Percentiles rank a stretch among this genome's conserved stretches.
Conservation (phyloP, 805 yeast genomes). For the Cyberlindnera mycetangii region DNA sequence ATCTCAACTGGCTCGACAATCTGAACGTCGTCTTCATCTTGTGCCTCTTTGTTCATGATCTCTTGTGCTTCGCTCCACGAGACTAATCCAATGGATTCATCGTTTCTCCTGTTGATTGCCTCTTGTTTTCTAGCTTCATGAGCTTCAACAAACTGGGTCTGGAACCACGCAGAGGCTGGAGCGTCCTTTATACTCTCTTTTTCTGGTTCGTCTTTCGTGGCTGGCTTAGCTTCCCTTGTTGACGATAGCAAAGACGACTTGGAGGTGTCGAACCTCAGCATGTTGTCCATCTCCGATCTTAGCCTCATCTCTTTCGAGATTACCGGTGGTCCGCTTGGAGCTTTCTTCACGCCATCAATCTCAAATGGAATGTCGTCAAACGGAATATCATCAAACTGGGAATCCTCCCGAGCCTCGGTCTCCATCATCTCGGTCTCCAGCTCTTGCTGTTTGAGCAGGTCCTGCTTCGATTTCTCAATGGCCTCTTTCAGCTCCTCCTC, state of each 20-base stretch:
- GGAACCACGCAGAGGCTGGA: constrained; percentile 34
- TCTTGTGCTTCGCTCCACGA: constrained; percentile 49
- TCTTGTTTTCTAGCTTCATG: constrained; percentile 11
- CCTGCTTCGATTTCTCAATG: constrained; percentile 45
- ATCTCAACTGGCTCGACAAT: constrained; percentile 12
- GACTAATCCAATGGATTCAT: constrained; percentile 37
- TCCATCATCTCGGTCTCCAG: constrained; percentile 24
- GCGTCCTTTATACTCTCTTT: background rate
- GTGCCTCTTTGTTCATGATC: constrained; percentile 21
- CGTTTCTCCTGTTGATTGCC: constrained; percentile 4
- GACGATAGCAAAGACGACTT: constrained; percentile 4
- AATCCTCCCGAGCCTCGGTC: background rate
- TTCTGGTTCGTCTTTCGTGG: background rate
- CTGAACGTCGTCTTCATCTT: constrained; percentile 19
- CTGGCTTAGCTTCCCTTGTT: background rate
- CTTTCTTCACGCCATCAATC: too few relatives aligned
- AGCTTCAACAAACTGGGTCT: constrained; percentile 6
- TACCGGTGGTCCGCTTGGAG: too few relatives aligned
- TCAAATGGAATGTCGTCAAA: constrained; percentile 27
- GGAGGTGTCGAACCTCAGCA: constrained; percentile 11
- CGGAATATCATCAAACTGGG: constrained; percentile 29
- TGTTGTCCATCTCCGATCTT: constrained; percentile 23
- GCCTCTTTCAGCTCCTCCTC: constrained; percentile 38
- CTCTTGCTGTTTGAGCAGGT: constrained; percentile 41
- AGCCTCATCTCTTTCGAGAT: constrained; percentile 1